A percentile compares a stretch with the other conserved stretches of the same genome.
These are phyloP conservation scores for Graphilbum fragrans DNA, from an alignment of 2,329 filamentous ascomycete species.

Conservation along the genomic window DNA sequence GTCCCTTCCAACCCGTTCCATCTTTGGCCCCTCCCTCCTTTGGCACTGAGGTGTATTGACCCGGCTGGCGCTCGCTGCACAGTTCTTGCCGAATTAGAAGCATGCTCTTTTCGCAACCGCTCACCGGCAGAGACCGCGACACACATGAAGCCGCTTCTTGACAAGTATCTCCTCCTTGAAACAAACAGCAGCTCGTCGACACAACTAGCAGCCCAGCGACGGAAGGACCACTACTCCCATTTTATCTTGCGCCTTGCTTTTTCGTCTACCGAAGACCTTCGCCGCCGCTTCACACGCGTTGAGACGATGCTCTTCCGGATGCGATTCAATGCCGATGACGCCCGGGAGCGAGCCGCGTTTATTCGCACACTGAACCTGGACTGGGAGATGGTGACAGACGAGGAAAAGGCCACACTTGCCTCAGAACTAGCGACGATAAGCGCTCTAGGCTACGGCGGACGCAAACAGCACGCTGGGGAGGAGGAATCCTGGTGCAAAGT, in stretches of 20 bases:
- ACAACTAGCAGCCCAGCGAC: conserved; percentile 58
- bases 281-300: conserved; percentile 72
- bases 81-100: conserved; percentile 83
- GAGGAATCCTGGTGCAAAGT: conserved; percentile 94
- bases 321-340: conserved; percentile 66
- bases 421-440: conserved; percentile 47
- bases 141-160: conserved; percentile 76
- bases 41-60: not conserved
- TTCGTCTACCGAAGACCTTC: conserved; percentile 78
- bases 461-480: conserved; percentile 36
- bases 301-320: conserved; percentile 85
- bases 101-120: conserved; percentile 90
- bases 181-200: conserved; percentile 54
- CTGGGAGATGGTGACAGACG: conserved; percentile 71
- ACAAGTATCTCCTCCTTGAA: conserved; percentile 75
- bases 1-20: too few relatives aligned
- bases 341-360: conserved; percentile 61
- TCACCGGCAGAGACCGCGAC: conserved; percentile 65
- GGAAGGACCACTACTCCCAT: conserved; percentile 95
- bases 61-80: conserved; percentile 1
- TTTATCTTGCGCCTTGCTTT: conserved; percentile 94
- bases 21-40: not conserved
- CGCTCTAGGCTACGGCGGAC: conserved; percentile 21
- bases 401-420: conserved; percentile 57
- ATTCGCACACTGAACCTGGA: conserved; percentile 66